These are phyloP conservation scores for Globisporangium acanthophoron DNA, from an alignment of 352 stramenopile species.

Conservation along the genomic window DNA sequence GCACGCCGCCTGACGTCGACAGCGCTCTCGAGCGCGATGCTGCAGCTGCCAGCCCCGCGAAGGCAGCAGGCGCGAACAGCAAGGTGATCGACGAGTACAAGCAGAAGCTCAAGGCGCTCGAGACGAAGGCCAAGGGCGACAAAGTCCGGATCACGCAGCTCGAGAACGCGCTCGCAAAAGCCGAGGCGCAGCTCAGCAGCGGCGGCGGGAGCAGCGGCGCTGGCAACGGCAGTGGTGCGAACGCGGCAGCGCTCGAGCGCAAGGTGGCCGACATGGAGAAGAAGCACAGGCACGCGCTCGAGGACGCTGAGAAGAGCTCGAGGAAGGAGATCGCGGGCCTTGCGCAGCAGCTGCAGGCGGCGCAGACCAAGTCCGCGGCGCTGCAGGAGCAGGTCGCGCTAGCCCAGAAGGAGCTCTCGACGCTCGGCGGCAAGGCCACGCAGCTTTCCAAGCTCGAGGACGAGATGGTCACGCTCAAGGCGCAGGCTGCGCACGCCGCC, in stretches of 20 bases:
- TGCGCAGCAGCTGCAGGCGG: slow-evolving; percentile 39
- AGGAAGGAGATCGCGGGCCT: slow-evolving; percentile 46
- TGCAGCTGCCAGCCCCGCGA: slow-evolving; percentile 10
- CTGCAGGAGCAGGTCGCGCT: slow-evolving; percentile 47
- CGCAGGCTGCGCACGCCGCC: slow-evolving; percentile 44
- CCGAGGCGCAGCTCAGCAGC: slow-evolving; percentile 28
- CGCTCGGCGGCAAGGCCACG: slow-evolving; percentile 37
- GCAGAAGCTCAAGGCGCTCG: slow-evolving; percentile 69
- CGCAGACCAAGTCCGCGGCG: slow-evolving; percentile 32
- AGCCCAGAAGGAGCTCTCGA: slow-evolving; percentile 40
- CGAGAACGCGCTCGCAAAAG: slow-evolving; percentile 52
- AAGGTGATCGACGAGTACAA: slow-evolving; percentile 56
- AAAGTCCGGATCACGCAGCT: slow-evolving; percentile 74
- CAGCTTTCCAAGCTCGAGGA: slow-evolving; percentile 56
- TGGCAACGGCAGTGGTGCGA: slow-evolving; percentile 13
- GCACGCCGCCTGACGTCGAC: slow-evolving; percentile 3
- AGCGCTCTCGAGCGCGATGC: slow-evolving; percentile 1
- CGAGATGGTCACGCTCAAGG: slow-evolving; percentile 45
- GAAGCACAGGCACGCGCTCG: slow-evolving; percentile 64
- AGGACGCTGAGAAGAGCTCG: slow-evolving; percentile 55
- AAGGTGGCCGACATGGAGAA: slow-evolving; percentile 72
- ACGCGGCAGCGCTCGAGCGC: slow-evolving; percentile 33
- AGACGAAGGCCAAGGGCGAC: slow-evolving; percentile 62
- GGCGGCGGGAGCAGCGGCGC: slow-evolving; percentile 2
- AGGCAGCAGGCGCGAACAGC: slow-evolving; percentile 2